Conservation (phyloP, 495 filamentous ascomycete species). For the Podospora bellae-mahoneyi region DNA sequence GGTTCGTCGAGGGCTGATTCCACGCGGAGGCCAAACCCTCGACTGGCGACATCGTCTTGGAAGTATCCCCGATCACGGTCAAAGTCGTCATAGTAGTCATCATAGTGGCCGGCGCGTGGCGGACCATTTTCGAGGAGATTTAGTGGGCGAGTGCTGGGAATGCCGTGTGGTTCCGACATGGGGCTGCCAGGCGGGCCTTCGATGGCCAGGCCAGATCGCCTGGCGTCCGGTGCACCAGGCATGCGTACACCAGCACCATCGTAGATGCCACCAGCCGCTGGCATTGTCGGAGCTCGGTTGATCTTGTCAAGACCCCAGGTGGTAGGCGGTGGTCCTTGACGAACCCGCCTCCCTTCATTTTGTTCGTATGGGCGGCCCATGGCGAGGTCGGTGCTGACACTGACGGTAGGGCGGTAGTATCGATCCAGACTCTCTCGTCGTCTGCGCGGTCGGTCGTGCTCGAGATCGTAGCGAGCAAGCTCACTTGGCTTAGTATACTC, state of each 20-base stretch:
- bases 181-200: constrained; percentile 33
- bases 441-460: constrained; percentile 43
- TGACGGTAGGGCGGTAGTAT: constrained; percentile 63
- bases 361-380: constrained; percentile 35
- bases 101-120: constrained; percentile 34
- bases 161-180: constrained; percentile 26
- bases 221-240: constrained; percentile 39
- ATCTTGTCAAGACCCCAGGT: constrained; percentile 62
- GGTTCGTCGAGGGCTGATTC: constrained; percentile 33
- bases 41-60: constrained; percentile 38
- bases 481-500: constrained; percentile 71
- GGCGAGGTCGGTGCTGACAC: constrained; percentile 55
- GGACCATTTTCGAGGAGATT: constrained; percentile 47
- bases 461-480: constrained; percentile 63
- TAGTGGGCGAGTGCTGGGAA: constrained; percentile 38
- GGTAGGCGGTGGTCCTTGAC: constrained; percentile 56
- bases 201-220: constrained; percentile 25
- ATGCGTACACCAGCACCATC: constrained; percentile 45
- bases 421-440: constrained; percentile 52
- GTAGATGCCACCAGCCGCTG: constrained; percentile 38
- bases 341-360: constrained; percentile 35
- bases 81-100: constrained; percentile 43
- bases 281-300: constrained; percentile 26
- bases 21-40: constrained; percentile 47
- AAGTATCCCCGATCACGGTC: constrained; percentile 31